Base-by-base conservation (phyloP, 371 early-diverging fungal species). In the Mucor ambiguus region DNA sequence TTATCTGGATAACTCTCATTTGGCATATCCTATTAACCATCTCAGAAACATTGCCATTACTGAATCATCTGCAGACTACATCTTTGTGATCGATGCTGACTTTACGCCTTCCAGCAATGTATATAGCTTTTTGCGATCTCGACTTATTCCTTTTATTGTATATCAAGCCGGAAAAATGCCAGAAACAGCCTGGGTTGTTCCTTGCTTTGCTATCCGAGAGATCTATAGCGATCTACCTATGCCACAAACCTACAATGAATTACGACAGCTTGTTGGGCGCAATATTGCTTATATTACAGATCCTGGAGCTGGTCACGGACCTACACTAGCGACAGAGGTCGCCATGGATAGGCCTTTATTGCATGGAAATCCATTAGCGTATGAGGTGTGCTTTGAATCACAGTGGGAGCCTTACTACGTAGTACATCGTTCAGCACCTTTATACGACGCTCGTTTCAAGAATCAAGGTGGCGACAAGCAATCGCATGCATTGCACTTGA, bases 391-490 rank as follows among this genome's bases (percentile, higher is more conserved):
- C 58, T 90, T 80, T 69, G 90, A 88, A 63, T 87, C 87, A 0
- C 89, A 87, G 58, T 90, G 90, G 90, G 90, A 90, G 54, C 90
- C 89, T 3, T 88, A 89, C 58, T 89, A 89, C 49, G 76, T 87
- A 12, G 66, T 89, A 8, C 77, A 80, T 54, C 74, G 76, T 9
- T 65, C 67, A 6, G 79, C 80, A 16, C 89, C 85, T 4, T 67
- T 79, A 4, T 90, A 88, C 52, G 89, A 88, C 57, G 88, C 76
- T 20, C 79, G 90, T 11, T 88, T 88, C 69, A 74, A 72, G 57
- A 85, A 87, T 66, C 90, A 90, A 69, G 89, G 89, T 2, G 90
- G 88, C 0, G 90, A 90, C 61, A 90, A 88, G 61, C 89, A 88
- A 66, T 83, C 85, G 11, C 89, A 88, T 74, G 79, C 89, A 8